Evolutionary conservation across 306 rosid genomes (phyloP).

Genomic region (Comarum palustre): DNA sequence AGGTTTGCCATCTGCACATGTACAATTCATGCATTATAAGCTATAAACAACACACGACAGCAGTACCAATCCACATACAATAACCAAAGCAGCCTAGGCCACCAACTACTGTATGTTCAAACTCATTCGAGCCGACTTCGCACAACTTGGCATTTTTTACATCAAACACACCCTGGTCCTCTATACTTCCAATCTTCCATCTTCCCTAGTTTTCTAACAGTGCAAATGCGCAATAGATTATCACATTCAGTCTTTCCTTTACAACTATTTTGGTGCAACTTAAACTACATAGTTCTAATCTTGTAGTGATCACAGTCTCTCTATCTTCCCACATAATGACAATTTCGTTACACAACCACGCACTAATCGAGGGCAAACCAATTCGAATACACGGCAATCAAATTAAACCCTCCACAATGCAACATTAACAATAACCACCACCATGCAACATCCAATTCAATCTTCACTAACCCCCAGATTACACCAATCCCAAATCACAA

Average conservation of each 20-base stretch:
- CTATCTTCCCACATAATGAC: not conserved
- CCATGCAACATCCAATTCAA: not conserved
- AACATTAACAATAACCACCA: not conserved
- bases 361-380: not conserved
- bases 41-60: conserved; percentile 6
- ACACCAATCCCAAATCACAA: conserved; percentile 2
- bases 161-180: conserved; percentile 5
- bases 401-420: not conserved
- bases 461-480: not conserved
- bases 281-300: not conserved
- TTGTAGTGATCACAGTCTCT: not conserved
- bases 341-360: not conserved
- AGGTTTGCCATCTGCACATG: conserved; percentile 52
- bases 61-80: conserved; percentile 14
- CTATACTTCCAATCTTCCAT: conserved; percentile 1
- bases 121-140: conserved; percentile 1
- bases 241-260: not conserved
- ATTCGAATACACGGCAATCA: not conserved
- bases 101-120: not conserved
- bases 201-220: conserved; percentile 6
- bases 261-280: not conserved
- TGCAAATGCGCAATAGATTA: no score
- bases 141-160: not conserved
- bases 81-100: conserved; percentile 1
- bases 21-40: conserved; percentile 6